Conservation (phyloP, 331 rosid species). For the Quercus lobata region DNA sequence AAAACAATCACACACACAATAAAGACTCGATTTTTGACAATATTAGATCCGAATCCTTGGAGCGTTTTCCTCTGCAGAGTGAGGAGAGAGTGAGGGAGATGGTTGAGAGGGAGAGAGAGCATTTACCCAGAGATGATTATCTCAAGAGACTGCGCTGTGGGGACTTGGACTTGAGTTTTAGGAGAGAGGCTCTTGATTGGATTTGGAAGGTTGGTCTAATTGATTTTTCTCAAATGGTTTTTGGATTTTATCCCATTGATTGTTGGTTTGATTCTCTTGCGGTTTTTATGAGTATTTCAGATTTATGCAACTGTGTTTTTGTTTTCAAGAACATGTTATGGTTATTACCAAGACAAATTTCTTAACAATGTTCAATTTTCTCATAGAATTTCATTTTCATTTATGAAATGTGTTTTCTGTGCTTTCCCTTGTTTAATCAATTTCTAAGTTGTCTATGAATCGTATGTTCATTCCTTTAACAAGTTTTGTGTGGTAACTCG, state of each 20-base stretch:
- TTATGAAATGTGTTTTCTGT: constrained; percentile 7
- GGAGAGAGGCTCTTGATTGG: constrained; percentile 76
- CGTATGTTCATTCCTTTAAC: neutral
- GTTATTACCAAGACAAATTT: neutral
- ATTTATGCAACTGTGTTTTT: constrained; percentile 23
- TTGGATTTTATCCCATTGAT: neutral
- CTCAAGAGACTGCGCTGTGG: constrained; percentile 54
- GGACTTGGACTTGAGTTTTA: constrained; percentile 56
- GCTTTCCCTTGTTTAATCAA: neutral
- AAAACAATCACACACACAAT: constrained; percentile 10
- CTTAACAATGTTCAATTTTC: constrained; percentile 2
- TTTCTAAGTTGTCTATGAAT: constrained; percentile 5
- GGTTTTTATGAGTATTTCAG: constrained; percentile 1
- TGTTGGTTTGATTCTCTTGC: neutral
- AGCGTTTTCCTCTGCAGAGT: constrained; percentile 35
- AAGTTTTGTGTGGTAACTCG: constrained; percentile 17
- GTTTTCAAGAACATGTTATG: constrained; percentile 11
- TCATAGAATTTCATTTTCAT: constrained; percentile 11
- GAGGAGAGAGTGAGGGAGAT: constrained; percentile 43
- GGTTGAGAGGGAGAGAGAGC: constrained; percentile 69
- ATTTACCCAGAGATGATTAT: constrained; percentile 67
- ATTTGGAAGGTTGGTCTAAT: constrained; percentile 63
- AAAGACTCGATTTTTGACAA: constrained; percentile 19
- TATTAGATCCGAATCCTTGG: constrained; percentile 37
- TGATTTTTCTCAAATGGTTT: constrained; percentile 18